Conservation (phyloP, 225 moss, liverwort and hornwort species). For the Anthoceros angustus region DNA sequence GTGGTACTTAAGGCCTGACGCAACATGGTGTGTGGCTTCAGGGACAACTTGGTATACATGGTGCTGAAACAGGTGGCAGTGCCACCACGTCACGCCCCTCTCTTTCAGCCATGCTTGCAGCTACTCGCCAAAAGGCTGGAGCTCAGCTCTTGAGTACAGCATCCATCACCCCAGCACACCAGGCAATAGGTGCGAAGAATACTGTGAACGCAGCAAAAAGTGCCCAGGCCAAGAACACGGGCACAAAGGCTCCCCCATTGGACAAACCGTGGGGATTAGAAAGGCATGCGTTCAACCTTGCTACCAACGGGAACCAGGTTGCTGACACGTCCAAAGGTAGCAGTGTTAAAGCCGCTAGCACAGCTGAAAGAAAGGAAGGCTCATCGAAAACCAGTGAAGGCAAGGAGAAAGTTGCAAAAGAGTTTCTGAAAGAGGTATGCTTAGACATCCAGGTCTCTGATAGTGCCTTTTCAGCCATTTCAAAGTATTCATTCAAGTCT, state of each 20-base stretch:
- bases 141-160: conserved; percentile 45
- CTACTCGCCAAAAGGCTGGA: conserved; percentile 33
- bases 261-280: neutral
- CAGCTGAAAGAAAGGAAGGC: neutral
- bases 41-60: conserved; percentile 21
- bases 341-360: neutral
- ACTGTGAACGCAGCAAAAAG: neutral
- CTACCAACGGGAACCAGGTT: neutral
- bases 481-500: neutral
- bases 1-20: no score
- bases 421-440: conserved; percentile 60
- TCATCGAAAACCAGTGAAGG: conserved; percentile 13
- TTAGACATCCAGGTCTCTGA: no score
- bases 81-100: conserved; percentile 32
- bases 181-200: conserved; percentile 52
- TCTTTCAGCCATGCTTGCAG: conserved; percentile 52
- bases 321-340: neutral
- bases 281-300: neutral
- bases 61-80: conserved; percentile 11
- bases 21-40: conserved; percentile 7
- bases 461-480: no score
- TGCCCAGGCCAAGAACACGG: neutral
- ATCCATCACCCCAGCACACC: conserved; percentile 69
- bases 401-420: conserved; percentile 36
- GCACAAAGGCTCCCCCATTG: neutral